phyloP scores from a whole-genome alignment of 495 filamentous ascomycete genomes.

The Tuber aestivum region DNA sequence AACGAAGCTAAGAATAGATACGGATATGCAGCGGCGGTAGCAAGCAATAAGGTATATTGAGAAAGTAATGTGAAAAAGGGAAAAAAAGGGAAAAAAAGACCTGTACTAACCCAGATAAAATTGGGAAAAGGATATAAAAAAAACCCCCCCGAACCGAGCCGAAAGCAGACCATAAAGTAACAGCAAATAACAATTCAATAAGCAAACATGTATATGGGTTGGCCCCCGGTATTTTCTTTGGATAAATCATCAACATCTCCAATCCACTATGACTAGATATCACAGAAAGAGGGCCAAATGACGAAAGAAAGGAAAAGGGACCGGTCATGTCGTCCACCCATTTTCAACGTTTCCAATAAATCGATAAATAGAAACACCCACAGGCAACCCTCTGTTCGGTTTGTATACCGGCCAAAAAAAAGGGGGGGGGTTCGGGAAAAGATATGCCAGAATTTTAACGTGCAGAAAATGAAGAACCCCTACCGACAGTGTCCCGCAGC shows the following conservation, averaged over 20 bases:
- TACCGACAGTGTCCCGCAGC: slow-evolving; percentile 34
- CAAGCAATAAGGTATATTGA: slow-evolving; percentile 35
- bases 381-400: not conserved
- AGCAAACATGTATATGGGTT: slow-evolving; percentile 14
- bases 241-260: not conserved
- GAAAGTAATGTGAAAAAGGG: slow-evolving; percentile 10
- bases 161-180: slow-evolving; percentile 32
- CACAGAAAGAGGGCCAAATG: not conserved
- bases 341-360: slow-evolving; percentile 23
- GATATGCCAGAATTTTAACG: slow-evolving; percentile 23
- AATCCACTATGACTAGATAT: not conserved
- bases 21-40: not conserved
- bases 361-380: slow-evolving; percentile 22
- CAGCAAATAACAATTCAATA: slow-evolving; percentile 19
- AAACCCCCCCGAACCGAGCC: slow-evolving; percentile 26
- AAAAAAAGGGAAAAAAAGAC: slow-evolving; percentile 19
- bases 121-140: slow-evolving; percentile 7
- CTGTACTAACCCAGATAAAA: slow-evolving; percentile 30
- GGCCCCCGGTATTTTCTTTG: not conserved
- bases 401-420: not conserved
- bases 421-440: slow-evolving; percentile 2
- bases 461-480: slow-evolving; percentile 28
- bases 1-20: not conserved
- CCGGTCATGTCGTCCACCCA: slow-evolving; percentile 17
- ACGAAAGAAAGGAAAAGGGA: not conserved